These are phyloP conservation scores for Fraxinus cuspidata DNA, from an alignment of 257 asterid species.

Conservation along the genomic window DNA sequence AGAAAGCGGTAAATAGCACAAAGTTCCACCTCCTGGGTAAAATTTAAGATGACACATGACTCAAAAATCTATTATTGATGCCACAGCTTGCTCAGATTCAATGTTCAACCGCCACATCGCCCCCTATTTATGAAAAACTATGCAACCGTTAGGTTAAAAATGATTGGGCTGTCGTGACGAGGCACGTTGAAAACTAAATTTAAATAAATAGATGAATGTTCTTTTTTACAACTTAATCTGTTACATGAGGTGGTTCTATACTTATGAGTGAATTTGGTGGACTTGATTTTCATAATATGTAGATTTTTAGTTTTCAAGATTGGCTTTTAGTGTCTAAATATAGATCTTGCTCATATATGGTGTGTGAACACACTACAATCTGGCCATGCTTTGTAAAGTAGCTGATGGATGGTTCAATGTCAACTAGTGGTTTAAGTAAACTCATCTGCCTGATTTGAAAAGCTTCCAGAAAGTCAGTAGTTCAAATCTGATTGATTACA, in stretches of 20 bases:
- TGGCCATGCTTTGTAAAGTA: neutral
- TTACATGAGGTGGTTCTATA: neutral
- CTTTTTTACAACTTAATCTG: too few relatives aligned
- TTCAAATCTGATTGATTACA: neutral
- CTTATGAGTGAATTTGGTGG: neutral
- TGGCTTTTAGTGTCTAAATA: neutral
- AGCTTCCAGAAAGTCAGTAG: neutral
- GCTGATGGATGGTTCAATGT: neutral
- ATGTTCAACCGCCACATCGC: neutral
- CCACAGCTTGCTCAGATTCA: neutral
- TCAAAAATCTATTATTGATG: neutral
- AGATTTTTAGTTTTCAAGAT: neutral
- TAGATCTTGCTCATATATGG: neutral
- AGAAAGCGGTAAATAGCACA: neutral
- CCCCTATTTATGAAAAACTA: neutral
- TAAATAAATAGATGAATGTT: too few relatives aligned
- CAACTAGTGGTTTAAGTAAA: neutral
- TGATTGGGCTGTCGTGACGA: neutral
- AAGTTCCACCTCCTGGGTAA: neutral
- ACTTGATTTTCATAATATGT: neutral
- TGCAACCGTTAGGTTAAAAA: neutral
- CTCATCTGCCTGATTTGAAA: neutral
- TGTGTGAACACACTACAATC: neutral
- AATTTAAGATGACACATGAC: neutral
- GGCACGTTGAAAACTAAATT: neutral